A percentile compares a stretch with the other conserved stretches of the same genome.
These are phyloP conservation scores for Colletotrichum spaethianum DNA, from an alignment of 2,329 filamentous ascomycete species.

Conservation along the genomic window DNA sequence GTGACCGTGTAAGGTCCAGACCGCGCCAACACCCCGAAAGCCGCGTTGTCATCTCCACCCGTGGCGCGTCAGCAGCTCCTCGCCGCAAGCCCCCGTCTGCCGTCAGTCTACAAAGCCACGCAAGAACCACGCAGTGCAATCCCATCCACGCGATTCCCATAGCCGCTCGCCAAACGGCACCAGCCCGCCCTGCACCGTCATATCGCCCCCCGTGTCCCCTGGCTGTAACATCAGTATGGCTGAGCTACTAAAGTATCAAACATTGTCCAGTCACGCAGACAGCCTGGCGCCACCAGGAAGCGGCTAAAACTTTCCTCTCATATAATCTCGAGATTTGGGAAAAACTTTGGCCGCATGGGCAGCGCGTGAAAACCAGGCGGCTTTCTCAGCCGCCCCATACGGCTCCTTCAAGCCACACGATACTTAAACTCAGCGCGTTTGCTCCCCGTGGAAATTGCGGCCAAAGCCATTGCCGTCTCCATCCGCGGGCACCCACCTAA, in stretches of 20 bases:
- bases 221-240: not conserved
- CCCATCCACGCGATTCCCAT: not conserved
- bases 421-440: not conserved
- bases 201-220: not conserved
- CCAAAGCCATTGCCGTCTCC: constrained; percentile 12
- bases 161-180: not conserved
- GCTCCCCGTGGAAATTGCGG: constrained; percentile 25
- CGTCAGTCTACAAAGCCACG: not conserved
- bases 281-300: not conserved
- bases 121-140: not conserved
- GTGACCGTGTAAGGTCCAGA: not conserved
- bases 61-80: constrained; percentile 14
- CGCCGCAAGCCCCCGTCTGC: not conserved
- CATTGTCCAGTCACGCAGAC: not conserved
- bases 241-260: not conserved
- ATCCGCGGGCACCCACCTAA: not conserved
- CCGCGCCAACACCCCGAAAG: not conserved
- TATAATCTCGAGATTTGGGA: not conserved
- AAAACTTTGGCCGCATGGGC: not conserved
- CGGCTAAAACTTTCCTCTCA: not conserved
- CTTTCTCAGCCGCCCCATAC: not conserved
- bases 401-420: constrained; percentile 16
- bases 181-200: not conserved
- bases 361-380: not conserved
- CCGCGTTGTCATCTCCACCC: not conserved